Evolutionary conservation across 352 stramenopile genomes (phyloP), one percentile per base, ranked within the genome.

Genomic region (Ochromonadaceae sp.): DNA sequence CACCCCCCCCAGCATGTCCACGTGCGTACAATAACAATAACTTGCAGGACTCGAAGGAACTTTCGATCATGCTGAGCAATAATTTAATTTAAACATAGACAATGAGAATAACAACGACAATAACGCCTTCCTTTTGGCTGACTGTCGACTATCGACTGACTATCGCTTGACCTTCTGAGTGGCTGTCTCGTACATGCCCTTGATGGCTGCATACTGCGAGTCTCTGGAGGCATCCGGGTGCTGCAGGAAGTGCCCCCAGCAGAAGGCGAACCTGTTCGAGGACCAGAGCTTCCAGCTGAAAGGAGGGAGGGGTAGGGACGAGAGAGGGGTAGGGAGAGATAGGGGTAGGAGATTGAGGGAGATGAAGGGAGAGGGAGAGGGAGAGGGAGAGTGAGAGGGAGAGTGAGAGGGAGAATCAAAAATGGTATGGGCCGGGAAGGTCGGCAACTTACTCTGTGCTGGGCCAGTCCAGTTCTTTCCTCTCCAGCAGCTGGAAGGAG

Each of bases 141-240:
- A n/a, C n/a, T n/a, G n/a, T n/a, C n/a, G n/a, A n/a, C n/a, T n/a
- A n/a, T n/a, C n/a, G n/a, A n/a, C n/a, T n/a, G n/a, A n/a, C n/a
- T n/a, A n/a, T n/a, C n/a, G n/a, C n/a, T 12, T 53, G 46, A 28
- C 15, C 35, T n/a, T 59, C 15, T 44, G 25, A 10, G 25, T 40
- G 15, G 35, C 65, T 26, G 17, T 42, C 31, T 28, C 14, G 49
- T 67, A 69, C n/a, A 69, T 36, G 28, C 42, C 10, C 7, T 22
- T 17, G 41, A 69, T 69, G 3, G 42, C 58, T 17, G 63, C 38
- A 56, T 60, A 67, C 48, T 69, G 65, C n/a, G 65, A 41, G 41
- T 69, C 65, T 14, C 32, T 25, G 1, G 17, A 46, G 17, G 65
- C 52, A 15, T 69, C 65, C 22, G 4, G 1, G 25, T 44, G 41